These are phyloP conservation scores for Mycena sanguinolenta DNA, from an alignment of 768 basidiomycete genomes.

Conservation along the genomic window DNA sequence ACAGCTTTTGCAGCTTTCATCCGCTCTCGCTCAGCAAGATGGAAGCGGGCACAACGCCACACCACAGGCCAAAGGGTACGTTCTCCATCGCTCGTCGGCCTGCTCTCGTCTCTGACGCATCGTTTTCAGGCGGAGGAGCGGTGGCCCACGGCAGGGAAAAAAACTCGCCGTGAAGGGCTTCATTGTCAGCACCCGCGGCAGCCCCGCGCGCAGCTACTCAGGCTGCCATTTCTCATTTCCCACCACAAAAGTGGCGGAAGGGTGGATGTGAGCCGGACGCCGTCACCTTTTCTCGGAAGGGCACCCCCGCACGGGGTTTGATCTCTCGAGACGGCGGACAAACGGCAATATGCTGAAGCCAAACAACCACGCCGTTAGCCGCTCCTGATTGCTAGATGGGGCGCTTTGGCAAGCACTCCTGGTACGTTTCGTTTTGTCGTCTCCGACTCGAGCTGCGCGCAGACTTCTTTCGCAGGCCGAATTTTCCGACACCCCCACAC, in stretches of 20 bases:
- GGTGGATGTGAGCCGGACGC: too few species aligned
- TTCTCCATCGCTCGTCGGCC: not conserved
- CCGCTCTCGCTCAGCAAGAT: too few species aligned
- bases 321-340: not conserved
- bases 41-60: too few species aligned
- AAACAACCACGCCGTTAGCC: not conserved
- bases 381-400: not conserved
- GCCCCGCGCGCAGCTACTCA: not conserved
- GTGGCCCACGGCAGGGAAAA: not conserved
- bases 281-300: not conserved
- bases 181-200: not conserved
- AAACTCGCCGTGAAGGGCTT: not conserved
- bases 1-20: too few species aligned
- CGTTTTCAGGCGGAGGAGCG: not conserved
- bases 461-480: constrained; percentile 4
- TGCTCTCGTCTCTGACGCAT: not conserved
- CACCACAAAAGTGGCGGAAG: too few species aligned
- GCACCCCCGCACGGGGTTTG: too few species aligned
- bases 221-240: not conserved
- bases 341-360: not conserved
- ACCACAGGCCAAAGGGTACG: not conserved
- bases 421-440: constrained; percentile 2
- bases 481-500: not conserved
- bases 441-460: not conserved
- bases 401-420: too few species aligned